Evolutionary conservation across 805 yeast genomes (phyloP).

Genomic region (Cyberlindnera maclurae): DNA sequence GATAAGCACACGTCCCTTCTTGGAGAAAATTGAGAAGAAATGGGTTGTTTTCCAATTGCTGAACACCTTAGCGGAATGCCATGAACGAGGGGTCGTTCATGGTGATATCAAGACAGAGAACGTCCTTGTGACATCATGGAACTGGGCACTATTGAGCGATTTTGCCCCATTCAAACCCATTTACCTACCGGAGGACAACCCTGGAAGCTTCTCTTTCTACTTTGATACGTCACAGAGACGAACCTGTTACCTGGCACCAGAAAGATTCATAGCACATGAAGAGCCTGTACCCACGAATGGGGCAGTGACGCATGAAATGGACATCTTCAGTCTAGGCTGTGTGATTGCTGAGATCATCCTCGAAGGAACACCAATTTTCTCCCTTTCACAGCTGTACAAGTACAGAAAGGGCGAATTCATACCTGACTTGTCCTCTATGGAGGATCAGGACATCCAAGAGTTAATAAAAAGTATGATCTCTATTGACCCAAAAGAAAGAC

Average conservation of each 20-base stretch:
- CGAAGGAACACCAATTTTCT: conserved; percentile 83
- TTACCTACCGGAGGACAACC: conserved; percentile 84
- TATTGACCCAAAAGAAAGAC: conserved; percentile 54
- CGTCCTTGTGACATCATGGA: conserved; percentile 79
- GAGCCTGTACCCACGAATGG: conserved; percentile 14
- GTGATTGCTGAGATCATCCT: conserved; percentile 81
- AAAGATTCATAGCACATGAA: conserved; percentile 48
- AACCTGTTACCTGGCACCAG: conserved; percentile 91
- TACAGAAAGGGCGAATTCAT: conserved; percentile 62
- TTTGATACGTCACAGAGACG: conserved; percentile 87
- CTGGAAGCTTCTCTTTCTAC: conserved; percentile 84
- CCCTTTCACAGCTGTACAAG: conserved; percentile 80
- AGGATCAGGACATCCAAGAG: conserved; percentile 41
- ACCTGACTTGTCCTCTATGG: conserved; percentile 56
- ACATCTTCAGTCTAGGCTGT: conserved; percentile 78
- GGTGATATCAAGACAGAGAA: conserved; percentile 94
- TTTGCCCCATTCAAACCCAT: conserved; percentile 84
- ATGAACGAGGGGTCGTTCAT: conserved; percentile 56
- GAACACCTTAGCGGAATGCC: conserved; percentile 55
- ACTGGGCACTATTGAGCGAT: conserved; percentile 78
- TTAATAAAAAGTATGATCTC: conserved; percentile 59
- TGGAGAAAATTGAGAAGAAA: conserved; percentile 70
- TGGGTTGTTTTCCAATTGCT: conserved; percentile 83
- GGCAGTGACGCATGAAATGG: conserved; percentile 57
- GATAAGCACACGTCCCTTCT: conserved; percentile 78